Percentiles rank a stretch among this genome's conserved stretches.
Evolutionary conservation across 345 rosid genomes (phyloP).

Genomic region (Euclidium syriacum): DNA sequence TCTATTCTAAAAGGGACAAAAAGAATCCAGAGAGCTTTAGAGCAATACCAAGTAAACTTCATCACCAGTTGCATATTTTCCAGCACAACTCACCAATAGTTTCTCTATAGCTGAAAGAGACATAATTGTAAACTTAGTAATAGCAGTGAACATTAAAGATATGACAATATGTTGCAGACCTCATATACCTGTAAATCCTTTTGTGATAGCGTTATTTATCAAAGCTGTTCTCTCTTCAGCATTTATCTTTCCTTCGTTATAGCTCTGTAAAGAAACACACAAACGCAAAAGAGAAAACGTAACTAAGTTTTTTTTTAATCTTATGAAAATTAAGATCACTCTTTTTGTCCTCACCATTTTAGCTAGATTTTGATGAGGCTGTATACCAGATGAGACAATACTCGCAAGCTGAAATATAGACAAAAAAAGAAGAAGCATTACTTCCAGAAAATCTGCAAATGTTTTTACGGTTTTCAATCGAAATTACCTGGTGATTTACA

Average conservation of each 20-base stretch:
- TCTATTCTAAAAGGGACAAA: neutral
- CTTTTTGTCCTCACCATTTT: slow-evolving; percentile 44
- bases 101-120: slow-evolving; percentile 71
- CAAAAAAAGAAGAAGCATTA: neutral
- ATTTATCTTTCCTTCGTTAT: slow-evolving; percentile 49
- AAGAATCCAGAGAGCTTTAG: neutral
- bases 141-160: neutral
- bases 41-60: slow-evolving; percentile 58
- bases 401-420: slow-evolving; percentile 51
- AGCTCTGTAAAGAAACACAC: slow-evolving; percentile 52
- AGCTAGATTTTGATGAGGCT: slow-evolving; percentile 66
- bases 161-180: too few species aligned
- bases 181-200: slow-evolving; percentile 71
- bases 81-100: slow-evolving; percentile 52
- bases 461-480: too few species aligned
- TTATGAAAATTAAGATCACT: neutral
- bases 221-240: slow-evolving; percentile 44
- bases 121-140: neutral
- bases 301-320: neutral
- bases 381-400: slow-evolving; percentile 73
- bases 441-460: neutral
- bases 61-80: slow-evolving; percentile 74
- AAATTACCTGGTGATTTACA: slow-evolving; percentile 75
- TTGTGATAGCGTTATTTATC: slow-evolving; percentile 48
- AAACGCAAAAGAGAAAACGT: neutral